Evolutionary conservation across 176 grass and related monocot species (phyloP), one percentile per base, ranked within the genome.

Genomic region (Raddia distichophylla): DNA sequence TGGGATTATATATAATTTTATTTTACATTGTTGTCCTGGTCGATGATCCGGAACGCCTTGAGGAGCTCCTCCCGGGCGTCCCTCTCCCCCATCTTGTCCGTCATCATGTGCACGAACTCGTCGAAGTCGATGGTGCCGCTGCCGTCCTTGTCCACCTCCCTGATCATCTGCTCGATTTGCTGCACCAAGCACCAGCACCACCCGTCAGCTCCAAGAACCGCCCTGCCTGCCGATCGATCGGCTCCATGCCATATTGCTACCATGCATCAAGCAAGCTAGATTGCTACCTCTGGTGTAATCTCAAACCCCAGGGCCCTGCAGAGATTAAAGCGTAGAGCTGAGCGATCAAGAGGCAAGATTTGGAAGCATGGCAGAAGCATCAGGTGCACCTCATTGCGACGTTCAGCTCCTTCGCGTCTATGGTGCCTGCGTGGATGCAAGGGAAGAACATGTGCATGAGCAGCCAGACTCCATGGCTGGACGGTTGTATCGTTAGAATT

Each of bases 101-200:
- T 97, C 86, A 92, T 92, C 92, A 97, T 97, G 80, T 89, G 37
- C 60, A 87, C 75, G 80, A 97, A 97, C 80, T 97, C 92, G 69
- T 97, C 86, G 42, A 94, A 92, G 80, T 97, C 90, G 74, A 94
- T 97, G 13, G 89, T 85, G 7, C 94, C 95, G 71, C 90, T 97
- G 0, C 73, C 71, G 85, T 94, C 90, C 85, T 92, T 92, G 69
- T 97, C 95, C 48, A 97, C 92, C 60, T 97, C 92, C 59, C 83
- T 80, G 69, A 97, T 97, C 90, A 97, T 92, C 85, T 90, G 86
- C 3, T 75, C 18, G 66, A 97, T 78, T 89, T 97, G 85, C 94
- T 97, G 89, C 85, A 43, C 9, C 27, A 51, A 19, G 19, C 17
- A 69, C 3, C n/a, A 18, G 2, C 43, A 69, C 2, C 54, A 56